Evolutionary conservation across 129 eudicot species (phyloP).

Genomic region (Chrysanthemum lavandulifolium): DNA sequence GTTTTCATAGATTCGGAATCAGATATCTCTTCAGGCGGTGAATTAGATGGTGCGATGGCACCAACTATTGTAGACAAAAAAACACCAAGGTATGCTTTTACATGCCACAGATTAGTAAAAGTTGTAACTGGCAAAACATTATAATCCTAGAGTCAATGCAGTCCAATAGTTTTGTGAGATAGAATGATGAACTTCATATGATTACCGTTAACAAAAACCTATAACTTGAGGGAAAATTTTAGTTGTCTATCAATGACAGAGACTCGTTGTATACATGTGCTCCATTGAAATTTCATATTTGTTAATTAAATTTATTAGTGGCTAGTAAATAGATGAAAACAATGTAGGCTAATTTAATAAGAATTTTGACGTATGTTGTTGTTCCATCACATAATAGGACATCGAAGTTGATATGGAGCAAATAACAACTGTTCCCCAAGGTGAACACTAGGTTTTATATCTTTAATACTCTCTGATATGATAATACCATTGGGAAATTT

Average conservation of each 20-base stretch:
- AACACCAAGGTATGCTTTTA: conserved; percentile 39
- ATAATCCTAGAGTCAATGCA: no score
- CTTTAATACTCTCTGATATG: not conserved
- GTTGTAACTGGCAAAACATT: not conserved
- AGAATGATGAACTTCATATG: no score
- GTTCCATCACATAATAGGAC: conserved; percentile 25
- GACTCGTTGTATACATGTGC: no score
- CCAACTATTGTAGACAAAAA: conserved; percentile 25
- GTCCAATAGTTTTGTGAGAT: no score
- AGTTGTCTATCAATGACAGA: no score
- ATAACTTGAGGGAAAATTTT: no score
- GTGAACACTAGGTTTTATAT: conserved; percentile 28
- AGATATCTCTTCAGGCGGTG: conserved; percentile 23
- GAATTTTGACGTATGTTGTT: not conserved
- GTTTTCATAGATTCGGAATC: conserved; percentile 59
- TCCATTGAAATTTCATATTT: no score
- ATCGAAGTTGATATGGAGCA: conserved; percentile 20
- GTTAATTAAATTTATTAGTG: no score
- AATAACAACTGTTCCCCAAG: conserved; percentile 19
- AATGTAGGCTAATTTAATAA: no score
- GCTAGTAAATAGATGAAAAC: no score
- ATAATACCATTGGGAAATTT: not conserved
- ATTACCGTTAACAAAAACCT: no score
- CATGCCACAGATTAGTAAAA: not conserved
- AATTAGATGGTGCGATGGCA: not conserved